Base-by-base conservation (phyloP, 2,329 filamentous ascomycete genomes). In the Fusarium sp. region DNA sequence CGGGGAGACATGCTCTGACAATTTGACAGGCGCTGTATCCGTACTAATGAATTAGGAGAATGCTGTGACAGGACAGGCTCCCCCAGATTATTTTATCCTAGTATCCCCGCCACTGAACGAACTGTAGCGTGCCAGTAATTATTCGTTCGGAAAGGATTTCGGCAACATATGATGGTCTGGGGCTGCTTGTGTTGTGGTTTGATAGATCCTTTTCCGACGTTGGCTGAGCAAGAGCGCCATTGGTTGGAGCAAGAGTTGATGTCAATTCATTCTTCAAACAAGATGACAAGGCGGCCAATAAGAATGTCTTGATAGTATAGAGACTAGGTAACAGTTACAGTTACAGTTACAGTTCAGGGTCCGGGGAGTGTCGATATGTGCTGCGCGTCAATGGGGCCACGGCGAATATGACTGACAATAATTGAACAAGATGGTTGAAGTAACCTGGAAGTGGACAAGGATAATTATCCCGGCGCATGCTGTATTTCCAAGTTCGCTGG, bases 211-310 rank as follows among this genome's bases (percentile, higher is more conserved):
- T 77, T 74, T 45, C 68, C 66, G 64, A 65, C 70, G 66, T 60
- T 63, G 57, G 64, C 56, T 24, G 51, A 61, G 45, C 36, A 51
- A 59, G 58, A 65, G 33, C 49, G 47, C 48, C 52, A 78, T 78
- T 78, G 77, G 77, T 33, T 45, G 47, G 51, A 31, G 49, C 22
- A 38, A 55, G 51, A 75, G 55, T 75, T 69, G 74, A 78, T 78
- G 77, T 66, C 77, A 78, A 78, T 78, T 78, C 67, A 78, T 78
- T 78, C 72, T 78, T 75, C 74, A 78, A 78, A 78, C 77, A 63
- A 61, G 71, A 67, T 72, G 70, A 60, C 75, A 75, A 77, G 74
- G 77, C 77, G 70, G 48, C 77, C 77, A 78, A 78, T 78, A 36
- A 60, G 64, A 24, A 41, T 38, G 57, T 31, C 72, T 65, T 78